A percentile compares a stretch with the other conserved stretches of the same genome.
Evolutionary conservation across 1,139 yeast species (phyloP).

Genomic region (Lodderomyces oxycetoniae): DNA sequence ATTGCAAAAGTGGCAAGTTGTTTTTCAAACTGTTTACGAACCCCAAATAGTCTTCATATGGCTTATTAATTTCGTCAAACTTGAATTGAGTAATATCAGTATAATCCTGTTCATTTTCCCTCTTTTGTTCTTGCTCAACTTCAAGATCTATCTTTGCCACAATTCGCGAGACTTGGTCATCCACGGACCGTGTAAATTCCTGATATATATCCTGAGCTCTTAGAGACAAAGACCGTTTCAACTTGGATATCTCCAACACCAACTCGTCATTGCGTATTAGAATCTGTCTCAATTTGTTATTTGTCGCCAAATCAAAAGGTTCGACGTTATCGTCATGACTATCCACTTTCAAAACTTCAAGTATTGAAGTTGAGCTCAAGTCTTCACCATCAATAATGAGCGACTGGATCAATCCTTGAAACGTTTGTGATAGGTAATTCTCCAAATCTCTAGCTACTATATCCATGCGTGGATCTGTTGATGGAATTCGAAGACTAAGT

Average conservation of each 20-base stretch:
- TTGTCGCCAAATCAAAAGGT: constrained; percentile 58
- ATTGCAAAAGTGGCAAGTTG: constrained; percentile 28
- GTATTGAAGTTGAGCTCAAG: constrained; percentile 9
- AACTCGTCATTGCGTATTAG: constrained; percentile 55
- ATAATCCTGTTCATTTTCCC: constrained; percentile 10
- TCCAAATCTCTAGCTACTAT: constrained; percentile 42
- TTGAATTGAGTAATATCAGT: constrained; percentile 5
- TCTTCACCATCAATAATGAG: constrained; percentile 48
- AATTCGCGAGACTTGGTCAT: constrained; percentile 26
- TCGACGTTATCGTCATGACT: constrained; percentile 43
- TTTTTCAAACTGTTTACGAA: constrained; percentile 24
- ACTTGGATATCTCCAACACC: constrained; percentile 47
- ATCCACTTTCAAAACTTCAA: constrained; percentile 28
- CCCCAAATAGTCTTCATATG: constrained; percentile 25
- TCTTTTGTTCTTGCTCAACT: constrained; percentile 5
- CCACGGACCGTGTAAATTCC: constrained; percentile 26
- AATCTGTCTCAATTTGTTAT: constrained; percentile 48
- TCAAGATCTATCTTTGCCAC: constrained; percentile 9
- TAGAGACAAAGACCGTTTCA: constrained; percentile 51
- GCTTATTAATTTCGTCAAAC: constrained; percentile 20
- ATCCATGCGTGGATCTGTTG: constrained; percentile 42
- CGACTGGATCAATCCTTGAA: constrained; percentile 49
- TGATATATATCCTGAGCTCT: constrained; percentile 26
- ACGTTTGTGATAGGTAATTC: constrained; percentile 42
- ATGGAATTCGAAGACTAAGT: constrained; percentile 46